Evolutionary conservation across 805 yeast genomes (phyloP), one percentile per base, ranked within the genome.

Genomic region (Saccharomycopsis schoenii): DNA sequence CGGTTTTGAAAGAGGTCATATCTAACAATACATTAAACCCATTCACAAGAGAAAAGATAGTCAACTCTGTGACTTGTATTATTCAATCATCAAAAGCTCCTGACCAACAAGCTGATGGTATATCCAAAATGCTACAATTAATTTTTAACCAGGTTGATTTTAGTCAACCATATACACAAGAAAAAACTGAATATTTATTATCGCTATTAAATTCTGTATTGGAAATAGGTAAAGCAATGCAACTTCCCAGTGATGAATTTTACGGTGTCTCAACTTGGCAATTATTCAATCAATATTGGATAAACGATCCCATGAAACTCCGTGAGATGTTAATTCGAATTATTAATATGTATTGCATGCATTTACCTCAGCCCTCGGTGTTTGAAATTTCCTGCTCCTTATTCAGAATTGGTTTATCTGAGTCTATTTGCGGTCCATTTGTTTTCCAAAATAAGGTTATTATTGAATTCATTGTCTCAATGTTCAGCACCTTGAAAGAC

Each of bases 141-240:
- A 71, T 79, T 19, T 69, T 68, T 50, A 51, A 50, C 2, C 63
- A 57, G 63, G 59, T 66, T 58, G 34, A 47, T 24, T 47, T 47
- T 12, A 39, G 60, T 52, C 58, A 62, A 54, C 40, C 55, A 58
- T 54, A 58, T 37, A 39, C n/a, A 42, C 61, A 54, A 50, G 41
- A 58, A 19, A 17, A 63, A 29, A 61, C 43, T 21, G 83, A 80
- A 2, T 85, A 84, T 64, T 67, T 80, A 1, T 68, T 77, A 1
- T 84, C 91, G 25, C 71, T 88, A 55, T 70, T 89, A 29, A 73
- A 80, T 14, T 87, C 90, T 67, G 70, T 90, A 0, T 77, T 78
- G n/a, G 88, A 86, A 59, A 74, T 89, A 2, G 94, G 90, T 0
- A 85, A 84, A 60, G 89, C 91, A 0, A 71, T 86, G 67, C 81